Conservation (phyloP, 108 stramenopile species). For the Nannochloropsis salina region DNA sequence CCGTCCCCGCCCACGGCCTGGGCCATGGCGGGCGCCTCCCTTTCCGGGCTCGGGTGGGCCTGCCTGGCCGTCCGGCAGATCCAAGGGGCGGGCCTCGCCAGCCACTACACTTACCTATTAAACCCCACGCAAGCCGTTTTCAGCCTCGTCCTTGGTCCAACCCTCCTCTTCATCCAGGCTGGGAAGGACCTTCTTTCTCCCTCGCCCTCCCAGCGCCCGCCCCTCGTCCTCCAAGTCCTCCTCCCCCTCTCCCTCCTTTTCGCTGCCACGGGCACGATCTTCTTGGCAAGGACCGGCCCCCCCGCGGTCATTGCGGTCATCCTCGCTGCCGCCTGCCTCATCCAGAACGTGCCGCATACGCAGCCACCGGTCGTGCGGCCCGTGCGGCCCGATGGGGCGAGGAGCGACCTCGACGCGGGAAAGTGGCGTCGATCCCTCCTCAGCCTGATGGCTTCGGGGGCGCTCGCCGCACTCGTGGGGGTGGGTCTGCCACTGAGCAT, state of each 20-base stretch:
- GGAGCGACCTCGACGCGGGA: not conserved
- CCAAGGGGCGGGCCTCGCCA: not conserved
- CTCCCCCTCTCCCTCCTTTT: not conserved
- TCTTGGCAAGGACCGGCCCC: not conserved
- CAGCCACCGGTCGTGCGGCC: not conserved
- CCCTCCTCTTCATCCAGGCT: not conserved
- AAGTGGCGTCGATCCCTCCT: not conserved
- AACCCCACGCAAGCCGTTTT: not conserved
- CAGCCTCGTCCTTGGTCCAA: not conserved
- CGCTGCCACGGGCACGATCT: not conserved
- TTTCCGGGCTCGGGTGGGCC: not conserved
- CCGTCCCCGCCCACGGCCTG: not conserved
- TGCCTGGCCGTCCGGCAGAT: not conserved
- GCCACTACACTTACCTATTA: not conserved
- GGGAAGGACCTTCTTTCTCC: not conserved
- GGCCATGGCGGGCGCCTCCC: not conserved
- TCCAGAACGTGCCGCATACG: not conserved
- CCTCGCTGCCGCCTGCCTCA: not conserved
- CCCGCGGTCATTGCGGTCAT: not conserved
- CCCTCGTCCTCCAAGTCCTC: not conserved
- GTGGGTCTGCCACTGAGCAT: not conserved
- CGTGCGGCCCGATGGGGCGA: not conserved
- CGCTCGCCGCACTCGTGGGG: not conserved
- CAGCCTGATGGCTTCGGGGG: not conserved
- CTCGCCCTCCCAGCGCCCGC: not conserved